These are phyloP conservation scores for Penicillium sp. DNA, from an alignment of 2,329 filamentous ascomycete species.

Conservation along the genomic window DNA sequence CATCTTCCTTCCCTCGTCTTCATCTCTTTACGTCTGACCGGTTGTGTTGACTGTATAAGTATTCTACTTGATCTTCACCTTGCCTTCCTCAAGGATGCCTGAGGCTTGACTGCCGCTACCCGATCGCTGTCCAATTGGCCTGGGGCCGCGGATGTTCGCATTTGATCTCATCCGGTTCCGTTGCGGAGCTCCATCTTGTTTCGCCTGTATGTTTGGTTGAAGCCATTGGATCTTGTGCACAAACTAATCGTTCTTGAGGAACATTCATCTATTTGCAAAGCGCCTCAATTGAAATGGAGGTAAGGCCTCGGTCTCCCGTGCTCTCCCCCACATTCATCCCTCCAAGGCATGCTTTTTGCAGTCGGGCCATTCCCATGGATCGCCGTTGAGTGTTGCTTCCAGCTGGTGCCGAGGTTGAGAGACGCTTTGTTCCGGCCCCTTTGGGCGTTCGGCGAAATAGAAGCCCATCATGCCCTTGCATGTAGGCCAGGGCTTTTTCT, in stretches of 20 bases:
- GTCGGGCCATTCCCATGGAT: constrained; percentile 4
- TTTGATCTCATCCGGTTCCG: constrained; percentile 3
- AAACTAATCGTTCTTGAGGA: not conserved
- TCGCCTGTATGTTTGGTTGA: constrained; percentile 1
- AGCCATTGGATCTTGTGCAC: not conserved
- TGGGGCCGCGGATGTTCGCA: constrained; percentile 12
- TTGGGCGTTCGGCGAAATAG: constrained; percentile 2
- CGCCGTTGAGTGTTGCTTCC: constrained; percentile 5
- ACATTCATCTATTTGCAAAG: not conserved
- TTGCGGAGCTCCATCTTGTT: not conserved
- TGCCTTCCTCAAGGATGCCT: not conserved
- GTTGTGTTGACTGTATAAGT: not conserved
- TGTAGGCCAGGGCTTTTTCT: not conserved
- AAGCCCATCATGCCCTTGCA: constrained; percentile 1
- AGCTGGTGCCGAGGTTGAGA: constrained; percentile 14
- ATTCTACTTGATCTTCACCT: not conserved
- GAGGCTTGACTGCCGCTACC: constrained; percentile 10
- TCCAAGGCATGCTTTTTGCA: not conserved
- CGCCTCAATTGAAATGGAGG: constrained; percentile 2
- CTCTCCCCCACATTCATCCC: not conserved
- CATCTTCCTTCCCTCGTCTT: not conserved
- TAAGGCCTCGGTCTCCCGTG: not conserved
- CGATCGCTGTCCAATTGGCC: constrained; percentile 13
- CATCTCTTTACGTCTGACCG: not conserved
- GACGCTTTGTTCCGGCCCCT: constrained; percentile 11